phyloP scores from a whole-genome alignment of 177 flowering plant species.

The Tripterygium wilfordii region DNA sequence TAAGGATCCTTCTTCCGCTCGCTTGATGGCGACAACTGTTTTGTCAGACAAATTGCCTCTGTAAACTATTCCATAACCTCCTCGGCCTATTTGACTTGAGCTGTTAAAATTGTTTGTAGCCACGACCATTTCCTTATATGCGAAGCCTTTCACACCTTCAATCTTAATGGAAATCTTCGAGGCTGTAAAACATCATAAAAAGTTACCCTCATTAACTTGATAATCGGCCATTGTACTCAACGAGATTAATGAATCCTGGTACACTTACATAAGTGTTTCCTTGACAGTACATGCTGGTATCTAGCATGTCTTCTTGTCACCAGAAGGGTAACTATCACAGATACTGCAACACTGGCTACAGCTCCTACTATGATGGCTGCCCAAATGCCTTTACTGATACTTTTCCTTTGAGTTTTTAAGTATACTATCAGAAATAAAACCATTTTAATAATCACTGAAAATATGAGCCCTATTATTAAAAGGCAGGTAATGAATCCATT shows the following conservation, averaged over 20 bases:
- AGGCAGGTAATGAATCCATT: too few species aligned
- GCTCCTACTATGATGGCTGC: conserved; percentile 28
- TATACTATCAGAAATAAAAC: conserved; percentile 10
- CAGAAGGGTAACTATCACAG: conserved; percentile 17
- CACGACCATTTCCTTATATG: conserved; percentile 21
- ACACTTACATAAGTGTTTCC: conserved; percentile 25
- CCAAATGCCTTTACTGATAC: conserved; percentile 22
- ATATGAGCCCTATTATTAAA: too few species aligned
- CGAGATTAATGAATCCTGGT: background rate
- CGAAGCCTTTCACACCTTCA: conserved; percentile 33
- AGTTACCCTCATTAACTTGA: too few species aligned
- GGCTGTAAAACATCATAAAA: conserved; percentile 15
- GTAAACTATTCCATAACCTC: conserved; percentile 93
- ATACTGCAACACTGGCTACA: conserved; percentile 13
- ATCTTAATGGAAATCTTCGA: conserved; percentile 21
- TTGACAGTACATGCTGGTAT: conserved; percentile 10
- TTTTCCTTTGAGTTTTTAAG: conserved; percentile 1
- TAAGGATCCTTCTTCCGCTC: conserved; percentile 77
- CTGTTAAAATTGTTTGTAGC: conserved; percentile 27
- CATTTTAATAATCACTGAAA: too few species aligned
- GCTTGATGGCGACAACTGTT: conserved; percentile 75
- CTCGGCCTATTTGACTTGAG: conserved; percentile 42
- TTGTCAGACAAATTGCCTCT: conserved; percentile 63
- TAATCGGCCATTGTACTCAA: too few species aligned
- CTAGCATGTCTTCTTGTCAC: conserved; percentile 16